These are phyloP conservation scores for Ustilago sp. DNA, from an alignment of 1,284 basidiomycete species.

Conservation along the genomic window DNA sequence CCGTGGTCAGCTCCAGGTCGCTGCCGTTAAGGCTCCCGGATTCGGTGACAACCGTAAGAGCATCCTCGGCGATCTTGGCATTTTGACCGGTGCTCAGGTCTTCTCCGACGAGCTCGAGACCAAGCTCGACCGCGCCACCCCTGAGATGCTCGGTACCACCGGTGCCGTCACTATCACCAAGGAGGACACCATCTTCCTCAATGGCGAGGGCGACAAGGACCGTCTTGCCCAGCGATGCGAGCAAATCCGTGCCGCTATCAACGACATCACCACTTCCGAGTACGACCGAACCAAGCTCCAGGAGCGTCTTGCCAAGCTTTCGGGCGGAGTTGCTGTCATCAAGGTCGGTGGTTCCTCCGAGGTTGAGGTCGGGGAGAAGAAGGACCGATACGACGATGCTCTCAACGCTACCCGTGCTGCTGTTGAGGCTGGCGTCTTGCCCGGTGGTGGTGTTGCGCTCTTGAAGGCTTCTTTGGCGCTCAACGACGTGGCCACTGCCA, in stretches of 20 bases:
- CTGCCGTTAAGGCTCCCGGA: conserved; percentile 94
- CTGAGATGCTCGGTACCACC: conserved; percentile 89
- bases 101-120: conserved; percentile 98
- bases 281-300: conserved; percentile 96
- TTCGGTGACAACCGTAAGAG: conserved; percentile 99
- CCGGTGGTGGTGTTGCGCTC: conserved; percentile 88
- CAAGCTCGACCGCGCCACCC: conserved; percentile 91
- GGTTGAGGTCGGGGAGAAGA: conserved; percentile 99
- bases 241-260: conserved; percentile 88
- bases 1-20: conserved; percentile 92
- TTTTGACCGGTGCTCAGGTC: conserved; percentile 96
- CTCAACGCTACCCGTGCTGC: conserved; percentile 96
- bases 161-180: conserved; percentile 95
- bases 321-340: conserved; percentile 97
- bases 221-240: conserved; percentile 76
- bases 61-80: conserved; percentile 94
- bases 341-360: conserved; percentile 93
- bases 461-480: conserved; percentile 89
- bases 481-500: conserved; percentile 81
- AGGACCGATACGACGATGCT: conserved; percentile 98
- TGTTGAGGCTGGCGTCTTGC: conserved; percentile 95
- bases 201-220: conserved; percentile 76
- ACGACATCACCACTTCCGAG: conserved; percentile 86
- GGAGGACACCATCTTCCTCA: conserved; percentile 96
- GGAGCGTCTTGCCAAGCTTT: conserved; percentile 94